Evolutionary conservation across 306 rosid species (phyloP), one percentile per base, ranked within the genome.

Genomic region (Vigna trinervia): DNA sequence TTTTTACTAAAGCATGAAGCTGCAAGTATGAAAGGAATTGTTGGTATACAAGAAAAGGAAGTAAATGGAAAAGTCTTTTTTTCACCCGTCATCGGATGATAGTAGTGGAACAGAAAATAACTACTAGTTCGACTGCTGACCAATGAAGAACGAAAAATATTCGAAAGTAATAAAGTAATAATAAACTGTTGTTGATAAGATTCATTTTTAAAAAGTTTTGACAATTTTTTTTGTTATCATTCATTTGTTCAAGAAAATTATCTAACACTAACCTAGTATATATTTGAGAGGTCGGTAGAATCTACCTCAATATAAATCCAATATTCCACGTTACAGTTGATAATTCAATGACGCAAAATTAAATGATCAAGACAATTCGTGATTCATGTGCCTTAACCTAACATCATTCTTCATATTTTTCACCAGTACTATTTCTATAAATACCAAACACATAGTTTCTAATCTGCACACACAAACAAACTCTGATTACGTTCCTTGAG

Each of bases 291-390:
- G 36, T 58, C 2, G 9, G 38, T 23, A 58, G 64, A 12, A 13
- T 56, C 32, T 4, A 56, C 34, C 62, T 56, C 14, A 41, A 6
- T 7, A 45, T 45, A 45, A 45, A 5, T 45, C 14, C 50, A 45
- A 10, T 4, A 4, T 30, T 45, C 50, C 14, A 12, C 17, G 17
- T 26, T 45, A 58, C 5, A 71, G 20, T 20, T 19, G 79, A 73
- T 28, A 64, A 80, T 73, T 73, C 74, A 80, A 79, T 28, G 8
- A 63, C 41, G 28, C 43, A 62, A 73, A 12, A 26, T 11, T 57
- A 19, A 34, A 53, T 53, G 26, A 53, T 53, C 23, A n/a, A 3
- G 23, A 52, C 26, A 7, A 17, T 52, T 45, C 60, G 70, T 60
- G 71, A 47, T 53, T 22, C 71, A 61, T 6, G 12, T 1, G 73